A percentile compares a stretch with the other conserved stretches of the same genome.
Conservation (phyloP, 768 basidiomycete genomes). For the Coprinopsis sp. region DNA sequence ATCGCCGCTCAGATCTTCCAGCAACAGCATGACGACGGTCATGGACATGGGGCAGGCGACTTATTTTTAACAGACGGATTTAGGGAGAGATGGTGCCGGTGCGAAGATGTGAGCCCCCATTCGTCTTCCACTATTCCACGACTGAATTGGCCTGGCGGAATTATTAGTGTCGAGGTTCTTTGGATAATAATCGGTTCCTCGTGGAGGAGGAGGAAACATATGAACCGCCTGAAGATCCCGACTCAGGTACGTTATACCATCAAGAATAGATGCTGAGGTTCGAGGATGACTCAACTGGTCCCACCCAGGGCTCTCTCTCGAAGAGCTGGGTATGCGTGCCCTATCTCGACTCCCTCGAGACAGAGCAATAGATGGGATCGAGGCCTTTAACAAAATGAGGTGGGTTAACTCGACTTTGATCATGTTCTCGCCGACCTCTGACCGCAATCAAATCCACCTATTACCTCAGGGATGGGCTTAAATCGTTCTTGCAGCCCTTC, state of each 20-base stretch:
- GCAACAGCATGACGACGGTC: slow-evolving; percentile 17
- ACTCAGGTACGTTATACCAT: slow-evolving; percentile 48
- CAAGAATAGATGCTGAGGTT: not conserved
- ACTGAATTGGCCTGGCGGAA: slow-evolving; percentile 1
- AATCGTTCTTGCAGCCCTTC: slow-evolving; percentile 71
- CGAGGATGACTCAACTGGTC: slow-evolving; percentile 1
- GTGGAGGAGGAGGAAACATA: slow-evolving; percentile 80
- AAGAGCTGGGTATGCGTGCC: slow-evolving; percentile 81
- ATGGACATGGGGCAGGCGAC: slow-evolving; percentile 56
- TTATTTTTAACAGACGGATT: slow-evolving; percentile 72
- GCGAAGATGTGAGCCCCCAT: slow-evolving; percentile 41
- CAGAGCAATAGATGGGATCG: slow-evolving; percentile 76
- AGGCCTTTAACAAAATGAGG: slow-evolving; percentile 83
- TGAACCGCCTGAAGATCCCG: slow-evolving; percentile 83
- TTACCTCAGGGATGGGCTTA: slow-evolving; percentile 58
- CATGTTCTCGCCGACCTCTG: too few relatives aligned
- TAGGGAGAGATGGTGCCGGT: slow-evolving; percentile 77
- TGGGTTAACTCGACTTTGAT: too few relatives aligned
- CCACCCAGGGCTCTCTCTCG: slow-evolving; percentile 57
- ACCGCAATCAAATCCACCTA: too few relatives aligned
- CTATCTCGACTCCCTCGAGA: slow-evolving; percentile 71
- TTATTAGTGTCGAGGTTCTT: slow-evolving; percentile 59
- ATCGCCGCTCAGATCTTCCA: slow-evolving; percentile 43
- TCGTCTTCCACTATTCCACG: not conserved
- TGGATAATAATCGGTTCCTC: slow-evolving; percentile 55